phyloP scores from a whole-genome alignment of 352 stramenopile species.

The Pythium chondricola region DNA sequence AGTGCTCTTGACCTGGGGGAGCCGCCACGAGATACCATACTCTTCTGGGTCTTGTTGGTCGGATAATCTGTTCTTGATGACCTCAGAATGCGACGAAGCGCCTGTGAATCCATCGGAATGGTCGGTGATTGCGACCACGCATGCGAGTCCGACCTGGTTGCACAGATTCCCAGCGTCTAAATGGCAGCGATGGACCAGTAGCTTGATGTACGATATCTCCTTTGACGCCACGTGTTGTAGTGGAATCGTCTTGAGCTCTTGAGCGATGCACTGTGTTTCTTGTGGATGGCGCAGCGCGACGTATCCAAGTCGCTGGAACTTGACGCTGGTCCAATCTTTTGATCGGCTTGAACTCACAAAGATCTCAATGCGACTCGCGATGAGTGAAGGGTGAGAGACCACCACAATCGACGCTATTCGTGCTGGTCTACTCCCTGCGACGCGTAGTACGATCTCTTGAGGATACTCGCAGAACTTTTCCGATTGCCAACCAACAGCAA shows the following conservation, averaged over 20 bases:
- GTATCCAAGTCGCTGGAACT: conserved; percentile 38
- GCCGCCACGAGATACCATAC: not conserved
- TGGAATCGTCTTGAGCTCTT: conserved; percentile 49
- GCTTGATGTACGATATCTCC: conserved; percentile 27
- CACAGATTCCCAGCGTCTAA: conserved; percentile 37
- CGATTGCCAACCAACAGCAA: conserved; percentile 26
- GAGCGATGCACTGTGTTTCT: conserved; percentile 15
- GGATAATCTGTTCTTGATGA: not conserved
- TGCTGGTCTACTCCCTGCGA: conserved; percentile 22
- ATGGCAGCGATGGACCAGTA: conserved; percentile 43
- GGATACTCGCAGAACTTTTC: conserved; percentile 62
- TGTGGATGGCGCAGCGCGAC: conserved; percentile 28
- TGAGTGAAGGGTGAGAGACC: conserved; percentile 10
- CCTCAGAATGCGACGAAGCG: not conserved
- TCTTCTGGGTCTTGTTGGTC: not conserved
- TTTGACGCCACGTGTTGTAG: conserved; percentile 8
- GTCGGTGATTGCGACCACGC: conserved; percentile 14
- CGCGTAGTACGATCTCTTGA: conserved; percentile 44
- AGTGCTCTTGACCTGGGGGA: not conserved
- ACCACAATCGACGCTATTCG: conserved; percentile 11
- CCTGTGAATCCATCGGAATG: not conserved
- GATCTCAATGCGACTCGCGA: conserved; percentile 44
- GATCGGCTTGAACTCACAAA: conserved; percentile 11
- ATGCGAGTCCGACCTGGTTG: conserved; percentile 41
- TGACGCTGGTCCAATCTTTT: conserved; percentile 5